Percentiles rank a stretch among this genome's conserved stretches.
Conservation (phyloP, 495 filamentous ascomycete genomes). For the Penicillium steckii region DNA sequence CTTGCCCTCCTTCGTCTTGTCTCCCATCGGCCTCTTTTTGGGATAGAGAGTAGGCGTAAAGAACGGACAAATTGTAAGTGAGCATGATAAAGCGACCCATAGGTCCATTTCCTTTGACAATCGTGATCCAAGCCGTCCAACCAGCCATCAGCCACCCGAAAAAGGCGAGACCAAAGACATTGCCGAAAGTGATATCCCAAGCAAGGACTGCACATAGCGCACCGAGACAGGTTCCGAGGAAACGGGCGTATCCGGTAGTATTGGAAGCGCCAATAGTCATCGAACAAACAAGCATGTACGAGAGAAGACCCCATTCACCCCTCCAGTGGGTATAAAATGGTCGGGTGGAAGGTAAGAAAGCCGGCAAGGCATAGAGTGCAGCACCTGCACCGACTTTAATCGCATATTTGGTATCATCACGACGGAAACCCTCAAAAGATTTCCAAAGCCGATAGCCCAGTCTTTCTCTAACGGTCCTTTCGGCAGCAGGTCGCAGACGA, state of each 20-base stretch:
- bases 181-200: conserved; percentile 73
- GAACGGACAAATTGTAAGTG: conserved; percentile 93
- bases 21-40: conserved; percentile 70
- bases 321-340: conserved; percentile 85
- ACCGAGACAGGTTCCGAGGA: conserved; percentile 84
- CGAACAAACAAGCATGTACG: conserved; percentile 96
- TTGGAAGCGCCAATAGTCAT: conserved; percentile 97
- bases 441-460: conserved; percentile 58
- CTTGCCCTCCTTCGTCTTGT: conserved; percentile 76
- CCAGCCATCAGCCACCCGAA: conserved; percentile 79
- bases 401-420: conserved; percentile 74
- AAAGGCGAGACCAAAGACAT: conserved; percentile 69
- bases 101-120: conserved; percentile 79
- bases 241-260: conserved; percentile 81
- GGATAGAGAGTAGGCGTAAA: conserved; percentile 90
- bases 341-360: conserved; percentile 75
- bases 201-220: conserved; percentile 70
- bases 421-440: conserved; percentile 55
- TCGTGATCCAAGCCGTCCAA: conserved; percentile 84
- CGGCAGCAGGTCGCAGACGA: conserved; percentile 2
- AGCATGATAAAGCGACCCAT: conserved; percentile 91
- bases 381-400: conserved; percentile 92
- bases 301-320: conserved; percentile 94
- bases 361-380: conserved; percentile 78
- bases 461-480: conserved; percentile 28